Percentiles rank a stretch among this genome's conserved stretches.
Evolutionary conservation across 768 basidiomycete species (phyloP).

Genomic region (Cystoderma amianthinum): DNA sequence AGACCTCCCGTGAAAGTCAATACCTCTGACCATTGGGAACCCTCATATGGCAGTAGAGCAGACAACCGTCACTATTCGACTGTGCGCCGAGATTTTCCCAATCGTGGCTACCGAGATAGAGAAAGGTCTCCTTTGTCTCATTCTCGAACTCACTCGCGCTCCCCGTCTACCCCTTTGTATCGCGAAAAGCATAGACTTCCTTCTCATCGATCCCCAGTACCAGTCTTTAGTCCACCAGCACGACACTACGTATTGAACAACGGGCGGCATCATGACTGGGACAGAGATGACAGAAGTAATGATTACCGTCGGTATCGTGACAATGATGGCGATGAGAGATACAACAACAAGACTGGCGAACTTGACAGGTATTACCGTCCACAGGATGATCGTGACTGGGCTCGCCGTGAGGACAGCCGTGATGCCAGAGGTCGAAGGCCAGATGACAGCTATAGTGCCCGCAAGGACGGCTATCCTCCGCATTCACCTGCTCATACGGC

Average conservation of each 20-base stretch:
- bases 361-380: not conserved
- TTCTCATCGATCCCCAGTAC: conserved; percentile 24
- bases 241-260: conserved; percentile 25
- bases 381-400: not conserved
- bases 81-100: conserved; percentile 13
- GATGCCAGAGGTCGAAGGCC: not conserved
- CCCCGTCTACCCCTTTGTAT: conserved; percentile 23
- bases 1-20: conserved; percentile 1
- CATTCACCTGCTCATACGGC: not conserved
- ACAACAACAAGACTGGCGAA: conserved; percentile 12
- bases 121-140: conserved; percentile 19
- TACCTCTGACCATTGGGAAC: conserved; percentile 31
- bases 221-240: conserved; percentile 29
- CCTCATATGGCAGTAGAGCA: conserved; percentile 14
- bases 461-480: not conserved
- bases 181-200: conserved; percentile 33
- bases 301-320: conserved; percentile 8
- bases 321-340: conserved; percentile 9
- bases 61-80: conserved; percentile 12
- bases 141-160: conserved; percentile 28
- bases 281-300: conserved; percentile 12
- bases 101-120: conserved; percentile 17
- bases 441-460: not conserved
- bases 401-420: not conserved
- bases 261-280: conserved; percentile 20